Conservation (phyloP, 177 flowering plant genomes). For the Telopea speciosissima region DNA sequence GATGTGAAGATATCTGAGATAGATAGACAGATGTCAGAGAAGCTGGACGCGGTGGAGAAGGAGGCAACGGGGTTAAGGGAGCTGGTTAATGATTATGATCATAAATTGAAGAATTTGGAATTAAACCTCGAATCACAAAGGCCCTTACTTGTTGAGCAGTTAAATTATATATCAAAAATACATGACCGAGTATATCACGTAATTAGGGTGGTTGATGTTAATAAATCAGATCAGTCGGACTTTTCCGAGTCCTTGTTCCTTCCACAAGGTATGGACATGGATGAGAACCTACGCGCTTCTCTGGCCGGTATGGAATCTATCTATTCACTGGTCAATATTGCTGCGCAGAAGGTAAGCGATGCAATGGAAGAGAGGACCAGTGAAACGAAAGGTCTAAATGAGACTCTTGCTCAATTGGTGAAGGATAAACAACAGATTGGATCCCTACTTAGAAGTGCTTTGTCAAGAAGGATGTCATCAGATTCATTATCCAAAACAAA, state of each 20-base stretch:
- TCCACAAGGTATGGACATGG: constrained; percentile 70
- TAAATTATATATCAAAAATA: constrained; percentile 54
- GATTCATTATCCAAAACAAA: constrained; percentile 49
- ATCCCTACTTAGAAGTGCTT: constrained; percentile 72
- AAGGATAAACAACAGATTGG: constrained; percentile 89
- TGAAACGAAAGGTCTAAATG: constrained; percentile 56
- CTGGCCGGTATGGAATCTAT: constrained; percentile 73
- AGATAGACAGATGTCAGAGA: constrained; percentile 47
- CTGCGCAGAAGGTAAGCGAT: constrained; percentile 46
- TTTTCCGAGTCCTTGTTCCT: constrained; percentile 70
- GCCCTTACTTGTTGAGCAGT: constrained; percentile 67
- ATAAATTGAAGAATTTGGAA: constrained; percentile 46
- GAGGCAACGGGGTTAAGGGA: constrained; percentile 42
- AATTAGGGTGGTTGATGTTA: constrained; percentile 57
- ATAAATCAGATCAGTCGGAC: constrained; percentile 48
- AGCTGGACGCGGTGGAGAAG: constrained; percentile 30
- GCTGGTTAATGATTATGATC: constrained; percentile 41
- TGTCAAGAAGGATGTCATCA: constrained; percentile 47
- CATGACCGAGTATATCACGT: constrained; percentile 53
- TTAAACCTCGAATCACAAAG: constrained; percentile 52
- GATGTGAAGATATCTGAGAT: constrained; percentile 37
- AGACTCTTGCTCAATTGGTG: constrained; percentile 49
- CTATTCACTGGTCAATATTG: constrained; percentile 41
- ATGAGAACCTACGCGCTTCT: constrained; percentile 74
- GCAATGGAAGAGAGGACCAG: constrained; percentile 42